Evolutionary conservation across 2,329 filamentous ascomycete genomes (phyloP).

Genomic region (Ceratocystis albifundus): DNA sequence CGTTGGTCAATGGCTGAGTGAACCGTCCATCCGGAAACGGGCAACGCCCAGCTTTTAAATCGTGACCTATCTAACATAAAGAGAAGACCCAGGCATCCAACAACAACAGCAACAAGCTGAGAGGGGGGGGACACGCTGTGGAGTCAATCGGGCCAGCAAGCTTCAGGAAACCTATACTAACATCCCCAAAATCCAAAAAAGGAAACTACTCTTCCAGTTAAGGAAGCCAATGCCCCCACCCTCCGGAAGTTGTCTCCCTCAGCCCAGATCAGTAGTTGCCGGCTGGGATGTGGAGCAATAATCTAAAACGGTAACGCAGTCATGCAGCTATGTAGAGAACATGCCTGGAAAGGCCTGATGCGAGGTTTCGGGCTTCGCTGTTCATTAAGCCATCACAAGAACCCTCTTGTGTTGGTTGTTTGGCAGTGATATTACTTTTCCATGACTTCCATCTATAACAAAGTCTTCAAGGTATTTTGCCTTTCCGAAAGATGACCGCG

Average conservation of each 20-base stretch:
- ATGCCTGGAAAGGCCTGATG: neutral
- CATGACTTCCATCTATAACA: neutral
- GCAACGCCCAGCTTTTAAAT: conserved; percentile 5
- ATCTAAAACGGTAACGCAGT: neutral
- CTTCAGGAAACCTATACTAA: neutral
- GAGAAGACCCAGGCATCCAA: neutral
- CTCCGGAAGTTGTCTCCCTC: neutral
- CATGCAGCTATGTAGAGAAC: neutral
- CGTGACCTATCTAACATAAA: neutral
- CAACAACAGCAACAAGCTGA: neutral
- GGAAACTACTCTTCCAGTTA: conserved; percentile 2
- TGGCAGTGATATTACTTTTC: neutral
- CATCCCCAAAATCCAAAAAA: neutral
- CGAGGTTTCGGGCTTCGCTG: too few relatives aligned
- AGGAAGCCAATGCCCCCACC: conserved; percentile 4
- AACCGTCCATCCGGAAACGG: neutral
- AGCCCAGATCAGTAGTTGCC: conserved; percentile 6
- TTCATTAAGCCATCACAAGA: neutral
- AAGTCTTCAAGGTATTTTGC: too few relatives aligned
- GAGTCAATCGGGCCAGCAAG: conserved; percentile 1
- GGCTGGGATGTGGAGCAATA: conserved; percentile 5
- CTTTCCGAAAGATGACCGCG: too few relatives aligned
- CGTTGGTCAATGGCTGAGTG: neutral
- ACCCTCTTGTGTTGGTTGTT: neutral
- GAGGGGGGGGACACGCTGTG: conserved; percentile 5